Conservation (phyloP, 768 basidiomycete genomes). For the Mycena albidolilacea region DNA sequence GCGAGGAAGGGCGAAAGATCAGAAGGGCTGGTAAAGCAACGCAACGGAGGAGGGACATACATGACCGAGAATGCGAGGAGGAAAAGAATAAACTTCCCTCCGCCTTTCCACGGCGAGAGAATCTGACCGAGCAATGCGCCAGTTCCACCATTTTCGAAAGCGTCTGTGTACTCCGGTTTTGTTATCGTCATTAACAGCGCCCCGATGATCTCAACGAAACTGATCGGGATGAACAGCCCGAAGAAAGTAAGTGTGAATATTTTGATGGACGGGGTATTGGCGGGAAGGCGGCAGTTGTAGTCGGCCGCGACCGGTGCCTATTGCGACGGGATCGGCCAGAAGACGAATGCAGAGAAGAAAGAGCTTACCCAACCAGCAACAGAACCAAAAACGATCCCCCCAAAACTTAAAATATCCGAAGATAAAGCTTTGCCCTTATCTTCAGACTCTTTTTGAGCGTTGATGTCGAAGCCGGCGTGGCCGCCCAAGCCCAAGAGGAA, state of each 20-base stretch:
- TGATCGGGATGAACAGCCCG: conserved; percentile 64
- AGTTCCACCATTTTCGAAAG: conserved; percentile 56
- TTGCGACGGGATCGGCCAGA: conserved; percentile 21
- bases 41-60: conserved; percentile 42
- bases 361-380: conserved; percentile 56
- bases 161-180: conserved; percentile 54
- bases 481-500: conserved; percentile 67
- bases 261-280: conserved; percentile 55
- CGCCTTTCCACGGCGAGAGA: conserved; percentile 60
- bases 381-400: conserved; percentile 66
- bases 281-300: conserved; percentile 67
- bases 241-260: conserved; percentile 67
- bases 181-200: conserved; percentile 61
- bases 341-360: background rate
- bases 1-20: background rate
- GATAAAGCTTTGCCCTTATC: conserved; percentile 58
- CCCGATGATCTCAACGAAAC: conserved; percentile 55
- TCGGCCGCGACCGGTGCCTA: conserved; percentile 70
- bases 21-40: conserved; percentile 4
- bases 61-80: conserved; percentile 60
- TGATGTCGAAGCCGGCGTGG: conserved; percentile 61
- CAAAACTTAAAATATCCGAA: conserved; percentile 67
- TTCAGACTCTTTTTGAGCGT: conserved; percentile 58
- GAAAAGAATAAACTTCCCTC: conserved; percentile 53
- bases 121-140: conserved; percentile 62